Base-by-base conservation (phyloP, 139 green algal species). In the Chlamydomonas sphaeroides region DNA sequence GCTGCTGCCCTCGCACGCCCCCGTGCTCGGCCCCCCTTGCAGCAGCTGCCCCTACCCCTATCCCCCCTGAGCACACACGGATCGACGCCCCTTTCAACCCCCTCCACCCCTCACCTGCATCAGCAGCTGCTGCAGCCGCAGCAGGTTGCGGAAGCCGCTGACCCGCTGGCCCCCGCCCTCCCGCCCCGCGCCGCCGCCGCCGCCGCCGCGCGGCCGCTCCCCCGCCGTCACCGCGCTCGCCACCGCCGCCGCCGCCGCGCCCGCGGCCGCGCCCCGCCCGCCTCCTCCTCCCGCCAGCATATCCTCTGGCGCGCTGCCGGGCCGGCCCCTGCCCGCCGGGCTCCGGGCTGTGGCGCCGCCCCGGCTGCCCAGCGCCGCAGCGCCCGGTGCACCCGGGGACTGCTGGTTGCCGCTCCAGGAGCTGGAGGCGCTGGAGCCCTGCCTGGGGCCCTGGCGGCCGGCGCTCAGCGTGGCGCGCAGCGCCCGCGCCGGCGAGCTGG, bases 101-200 rank as follows among this genome's bases (percentile, higher is more conserved):
- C 65, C 11, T 36, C 8, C 65, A 2, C 26, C 39, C 39, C 75
- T 2, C 23, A 82, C 75, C 67, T 70, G 68, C 33, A 85, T 53
- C 68, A 85, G 59, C 42, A 73, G 53, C 33, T 48, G 42, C 32
- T 85, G 79, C 68, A 85, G 79, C 56, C 57, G 36, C 33, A 69
- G 61, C 53, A 85, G 42, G 33, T 79, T 49, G 5, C 69, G 49
- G 61, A 85, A 85, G 33, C 79, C 56, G 28, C 72, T 80, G 72
- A 23, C 41, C 7, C 71, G 53, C 25, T 79, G 33, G 25, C 28
- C 26, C 3, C n/a, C n/a, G 23, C 48, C 28, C 32, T 18, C 49
- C 5, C 28, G 15, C 7, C 56, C 35, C 11, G 38, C 49, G 6
- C 5, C 70, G 28, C 14, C 32, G n/a, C 33, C 70, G 25, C 11